Percentiles rank a stretch among this genome's conserved stretches.
Evolutionary conservation across 257 asterid genomes (phyloP).

Genomic region (Rehmannia glutinosa): DNA sequence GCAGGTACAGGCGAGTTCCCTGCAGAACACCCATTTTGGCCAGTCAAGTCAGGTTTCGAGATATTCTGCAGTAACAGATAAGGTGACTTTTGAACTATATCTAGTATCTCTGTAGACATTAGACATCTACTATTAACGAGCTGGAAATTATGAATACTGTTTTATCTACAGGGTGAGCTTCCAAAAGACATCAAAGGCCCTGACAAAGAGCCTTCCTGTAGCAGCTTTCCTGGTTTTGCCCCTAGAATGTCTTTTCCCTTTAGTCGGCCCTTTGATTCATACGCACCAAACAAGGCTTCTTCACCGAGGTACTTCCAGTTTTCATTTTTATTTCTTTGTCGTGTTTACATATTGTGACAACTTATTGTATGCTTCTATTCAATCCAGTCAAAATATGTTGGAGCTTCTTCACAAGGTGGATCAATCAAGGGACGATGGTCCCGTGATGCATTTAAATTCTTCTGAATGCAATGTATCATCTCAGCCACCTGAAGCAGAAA

Average conservation of each 20-base stretch:
- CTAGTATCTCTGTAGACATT: not conserved
- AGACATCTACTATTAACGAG: not conserved
- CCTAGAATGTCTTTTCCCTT: constrained; percentile 35
- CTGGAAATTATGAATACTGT: constrained; percentile 1
- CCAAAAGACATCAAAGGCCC: constrained; percentile 38
- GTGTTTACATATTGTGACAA: not conserved
- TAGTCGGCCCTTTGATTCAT: constrained; percentile 37
- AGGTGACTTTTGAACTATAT: constrained; percentile 34
- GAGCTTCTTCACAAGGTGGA: constrained; percentile 93
- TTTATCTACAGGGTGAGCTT: constrained; percentile 50
- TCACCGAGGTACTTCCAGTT: constrained; percentile 46
- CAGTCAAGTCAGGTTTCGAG: constrained; percentile 51
- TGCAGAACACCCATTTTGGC: constrained; percentile 44
- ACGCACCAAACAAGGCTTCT: constrained; percentile 35
- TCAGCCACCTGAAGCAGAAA: constrained; percentile 43
- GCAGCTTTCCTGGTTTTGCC: constrained; percentile 33
- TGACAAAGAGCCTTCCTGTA: constrained; percentile 37
- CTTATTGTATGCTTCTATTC: constrained; percentile 3
- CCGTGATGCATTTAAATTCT: constrained; percentile 30
- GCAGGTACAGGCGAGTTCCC: constrained; percentile 30
- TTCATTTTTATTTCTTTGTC: not conserved
- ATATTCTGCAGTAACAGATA: constrained; percentile 30
- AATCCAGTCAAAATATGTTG: constrained; percentile 81
- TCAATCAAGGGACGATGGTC: constrained; percentile 52
- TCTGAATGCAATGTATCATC: constrained; percentile 47